Base-by-base conservation (phyloP, 2,329 filamentous ascomycete species). In the Colletotrichum chlorophyti region DNA sequence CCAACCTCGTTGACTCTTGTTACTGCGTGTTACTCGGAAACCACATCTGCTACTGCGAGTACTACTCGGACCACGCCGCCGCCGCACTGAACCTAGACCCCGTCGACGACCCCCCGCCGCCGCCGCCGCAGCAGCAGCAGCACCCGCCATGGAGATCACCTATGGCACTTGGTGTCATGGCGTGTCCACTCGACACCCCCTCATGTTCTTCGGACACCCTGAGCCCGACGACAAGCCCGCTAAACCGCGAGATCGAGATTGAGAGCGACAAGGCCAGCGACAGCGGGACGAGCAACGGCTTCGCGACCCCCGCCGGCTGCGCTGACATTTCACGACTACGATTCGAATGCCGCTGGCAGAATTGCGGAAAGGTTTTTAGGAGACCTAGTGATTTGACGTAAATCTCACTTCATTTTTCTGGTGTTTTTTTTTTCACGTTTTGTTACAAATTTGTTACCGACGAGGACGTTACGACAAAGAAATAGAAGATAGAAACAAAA, bases 131-230 rank as follows among this genome's bases (percentile, higher is more conserved):
- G 27, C 42, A 40, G 43, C 23, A 49, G 41, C 37, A 26, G 35
- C 41, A 35, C 26, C 23, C 50, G 23, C 21, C 59, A 62, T 63
- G 59, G 59, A 63, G 60, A 43, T 62, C 51, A 53, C 59, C 59
- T 55, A 54, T 40, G 61, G 61, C 42, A 63, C 54, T 43, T 62
- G 61, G 61, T 63, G 60, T 49, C 61, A 62, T 53, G 61, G 61
- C 43, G 60, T 63, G 47, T 60, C 61, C 52, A 62, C 60, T 53
- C 35, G 61, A 35, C 59, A 62, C 55, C 59, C 61, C 59, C 60
- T 63, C 50, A 10, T 63, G 15, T 52, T 57, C 50, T 62, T 63
- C 60, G 60, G 61, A 35, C 37, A 53, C 43, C 19, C 40, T 35
- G 60, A 63, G 61, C 47, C 60, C 61, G 59, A 59, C 42, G 26